phyloP scores from a whole-genome alignment of 75 land plant species.

The Chamaecyparis obtusa region DNA sequence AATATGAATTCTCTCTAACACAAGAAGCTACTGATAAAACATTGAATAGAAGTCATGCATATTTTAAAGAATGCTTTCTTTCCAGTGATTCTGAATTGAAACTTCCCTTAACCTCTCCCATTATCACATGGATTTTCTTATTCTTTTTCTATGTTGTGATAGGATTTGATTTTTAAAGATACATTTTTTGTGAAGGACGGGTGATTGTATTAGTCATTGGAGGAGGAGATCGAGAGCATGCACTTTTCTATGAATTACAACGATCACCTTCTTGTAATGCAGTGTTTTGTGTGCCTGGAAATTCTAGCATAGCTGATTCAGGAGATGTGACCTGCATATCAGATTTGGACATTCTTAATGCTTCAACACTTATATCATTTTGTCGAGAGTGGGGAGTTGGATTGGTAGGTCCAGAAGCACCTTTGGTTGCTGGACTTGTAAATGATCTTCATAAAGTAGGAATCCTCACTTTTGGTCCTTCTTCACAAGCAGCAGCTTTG shows the following conservation, averaged over 20 bases:
- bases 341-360: constrained; percentile 59
- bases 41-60: not conserved
- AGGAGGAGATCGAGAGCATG: constrained; percentile 95
- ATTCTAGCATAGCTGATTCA: constrained; percentile 86
- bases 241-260: constrained; percentile 80
- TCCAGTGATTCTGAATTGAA: not conserved
- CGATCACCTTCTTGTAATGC: constrained; percentile 78
- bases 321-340: constrained; percentile 82
- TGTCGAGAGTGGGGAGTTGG: constrained; percentile 72
- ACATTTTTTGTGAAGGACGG: constrained; percentile 27
- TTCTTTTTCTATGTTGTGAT: not conserved
- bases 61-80: not conserved
- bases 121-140: not conserved
- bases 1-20: not conserved
- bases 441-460: constrained; percentile 79
- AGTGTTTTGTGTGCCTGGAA: constrained; percentile 96
- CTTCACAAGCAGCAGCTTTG: constrained; percentile 87
- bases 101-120: not conserved
- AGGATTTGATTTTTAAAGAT: not conserved
- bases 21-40: not conserved
- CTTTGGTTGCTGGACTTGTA: constrained; percentile 86
- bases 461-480: constrained; percentile 88
- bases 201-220: constrained; percentile 82
- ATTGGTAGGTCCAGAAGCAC: constrained; percentile 93
- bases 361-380: constrained; percentile 65